These are phyloP conservation scores for Lactarius pseudohatsudake DNA, from an alignment of 768 basidiomycete species.

Conservation along the genomic window DNA sequence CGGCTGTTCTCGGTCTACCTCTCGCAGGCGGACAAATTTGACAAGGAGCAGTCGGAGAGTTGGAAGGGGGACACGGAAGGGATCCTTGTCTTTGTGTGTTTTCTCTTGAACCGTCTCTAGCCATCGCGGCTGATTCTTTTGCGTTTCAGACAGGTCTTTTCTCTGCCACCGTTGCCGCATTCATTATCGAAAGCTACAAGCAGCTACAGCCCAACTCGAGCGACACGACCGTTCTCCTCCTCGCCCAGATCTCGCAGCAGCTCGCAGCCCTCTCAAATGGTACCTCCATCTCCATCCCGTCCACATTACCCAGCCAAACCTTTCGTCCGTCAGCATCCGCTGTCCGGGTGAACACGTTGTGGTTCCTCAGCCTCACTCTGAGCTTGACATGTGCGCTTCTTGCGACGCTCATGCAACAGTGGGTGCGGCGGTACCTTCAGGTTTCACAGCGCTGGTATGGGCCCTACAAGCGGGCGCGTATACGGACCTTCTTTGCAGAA, in stretches of 20 bases:
- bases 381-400: conserved; percentile 27
- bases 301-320: conserved; percentile 1
- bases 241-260: conserved; percentile 26
- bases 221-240: conserved; percentile 18
- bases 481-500: conserved; percentile 26
- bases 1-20: conserved; percentile 26
- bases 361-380: conserved; percentile 27
- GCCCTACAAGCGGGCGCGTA: conserved; percentile 25
- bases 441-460: conserved; percentile 20
- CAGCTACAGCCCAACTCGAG: conserved; percentile 25
- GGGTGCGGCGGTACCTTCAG: conserved; percentile 27
- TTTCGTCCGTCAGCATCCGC: conserved; percentile 14
- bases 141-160: conserved; percentile 32
- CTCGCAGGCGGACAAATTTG: conserved; percentile 24
- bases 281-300: conserved; percentile 13
- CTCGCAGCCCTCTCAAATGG: conserved; percentile 18
- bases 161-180: conserved; percentile 32
- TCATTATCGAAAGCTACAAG: conserved; percentile 31
- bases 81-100: conserved; percentile 29
- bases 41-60: conserved; percentile 24
- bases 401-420: conserved; percentile 29
- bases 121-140: background rate
- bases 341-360: conserved; percentile 24
- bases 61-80: conserved; percentile 31
- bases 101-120: background rate